Base-by-base conservation (phyloP, 305 asterid species). In the Withania somnifera region DNA sequence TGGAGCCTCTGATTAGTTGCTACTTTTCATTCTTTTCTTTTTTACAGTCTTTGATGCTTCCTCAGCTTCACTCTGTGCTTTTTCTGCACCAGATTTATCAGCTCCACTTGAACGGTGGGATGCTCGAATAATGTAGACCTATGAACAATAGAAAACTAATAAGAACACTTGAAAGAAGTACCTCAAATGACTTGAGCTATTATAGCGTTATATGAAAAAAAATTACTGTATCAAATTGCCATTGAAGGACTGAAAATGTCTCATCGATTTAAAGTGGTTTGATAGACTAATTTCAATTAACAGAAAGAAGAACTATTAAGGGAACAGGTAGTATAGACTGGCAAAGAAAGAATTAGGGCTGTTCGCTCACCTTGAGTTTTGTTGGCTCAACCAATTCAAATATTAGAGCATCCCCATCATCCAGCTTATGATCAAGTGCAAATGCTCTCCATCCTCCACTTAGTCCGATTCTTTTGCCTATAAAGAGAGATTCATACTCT, bases 381-480 rank as follows among this genome's bases (percentile, higher is more conserved):
- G 91, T 88, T 78, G 94, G 90, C 85, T 93, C 89, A 38, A 87
- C 82, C 90, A 95, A 77, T 83, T 95, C 97, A 86, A 93, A 93
- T 77, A 93, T 91, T 64, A 90, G 77, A 80, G 98, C 97, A 87
- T 95, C 97, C 13, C 99, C 99, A 67, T 95, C 99, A 79, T 92
- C 98, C 82, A 95, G 83, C 81, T 95, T 93, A 83, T 95, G 98
- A 64, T 93, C 95, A 52, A 95, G 67, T 9, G 99, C 97, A 82
- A 95, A 93, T 24, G 90, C 98, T 90, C 99, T 91, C 99, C 99
- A 95, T 82, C 98, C 97, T 42, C 98, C 98, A 68, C 98, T 93
- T 51, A 95, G 88, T 82, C 98, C 98, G 24, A 85, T 60, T 90
- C 95, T 90, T 88, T 88, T 86, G 91, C 97, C 77, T 26, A 93